Percentiles rank a stretch among this genome's conserved stretches.
These are phyloP conservation scores for Beauveria australis DNA, from an alignment of 2,329 filamentous ascomycete genomes.

Conservation along the genomic window DNA sequence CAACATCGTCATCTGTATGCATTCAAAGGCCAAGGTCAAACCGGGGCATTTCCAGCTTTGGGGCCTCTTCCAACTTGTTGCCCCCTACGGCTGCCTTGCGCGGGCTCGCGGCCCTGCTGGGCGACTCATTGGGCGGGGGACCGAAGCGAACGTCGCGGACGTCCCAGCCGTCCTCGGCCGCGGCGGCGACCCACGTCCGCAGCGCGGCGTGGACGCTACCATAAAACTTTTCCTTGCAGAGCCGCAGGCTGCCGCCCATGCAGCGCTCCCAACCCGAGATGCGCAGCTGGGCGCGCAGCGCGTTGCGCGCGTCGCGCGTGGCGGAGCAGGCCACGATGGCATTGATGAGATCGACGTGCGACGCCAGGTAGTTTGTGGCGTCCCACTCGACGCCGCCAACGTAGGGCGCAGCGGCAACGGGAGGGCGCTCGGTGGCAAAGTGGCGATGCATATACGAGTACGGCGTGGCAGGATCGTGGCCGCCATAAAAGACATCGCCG, in stretches of 20 bases:
- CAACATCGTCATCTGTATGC: conserved; percentile 16
- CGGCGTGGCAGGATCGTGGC: conserved; percentile 24
- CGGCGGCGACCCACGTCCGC: conserved; percentile 83
- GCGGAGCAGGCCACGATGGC: conserved; percentile 78
- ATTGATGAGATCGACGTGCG: conserved; percentile 87
- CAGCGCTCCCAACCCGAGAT: conserved; percentile 87
- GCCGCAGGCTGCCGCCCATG: conserved; percentile 74
- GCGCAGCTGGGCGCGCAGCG: conserved; percentile 65
- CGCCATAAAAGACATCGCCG: conserved; percentile 24
- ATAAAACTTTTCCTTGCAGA: conserved; percentile 98
- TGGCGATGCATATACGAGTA: conserved; percentile 59
- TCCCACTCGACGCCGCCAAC: conserved; percentile 98
- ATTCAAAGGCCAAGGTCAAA: conserved; percentile 38
- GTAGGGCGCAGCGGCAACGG: conserved; percentile 89
- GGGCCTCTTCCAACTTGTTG: conserved; percentile 47
- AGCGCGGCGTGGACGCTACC: conserved; percentile 82
- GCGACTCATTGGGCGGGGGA: conserved; percentile 35
- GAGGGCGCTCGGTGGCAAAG: conserved; percentile 80
- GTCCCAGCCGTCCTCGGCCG: conserved; percentile 80
- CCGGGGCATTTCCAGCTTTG: conserved; percentile 53
- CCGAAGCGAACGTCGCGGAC: conserved; percentile 73
- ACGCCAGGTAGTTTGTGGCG: conserved; percentile 90
- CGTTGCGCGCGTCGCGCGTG: conserved; percentile 61
- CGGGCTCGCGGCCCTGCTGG: conserved; percentile 20
- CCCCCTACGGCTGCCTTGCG: conserved; percentile 25